These are phyloP conservation scores for Celoporthe dispersa DNA, from an alignment of 2,329 filamentous ascomycete genomes.

Conservation along the genomic window DNA sequence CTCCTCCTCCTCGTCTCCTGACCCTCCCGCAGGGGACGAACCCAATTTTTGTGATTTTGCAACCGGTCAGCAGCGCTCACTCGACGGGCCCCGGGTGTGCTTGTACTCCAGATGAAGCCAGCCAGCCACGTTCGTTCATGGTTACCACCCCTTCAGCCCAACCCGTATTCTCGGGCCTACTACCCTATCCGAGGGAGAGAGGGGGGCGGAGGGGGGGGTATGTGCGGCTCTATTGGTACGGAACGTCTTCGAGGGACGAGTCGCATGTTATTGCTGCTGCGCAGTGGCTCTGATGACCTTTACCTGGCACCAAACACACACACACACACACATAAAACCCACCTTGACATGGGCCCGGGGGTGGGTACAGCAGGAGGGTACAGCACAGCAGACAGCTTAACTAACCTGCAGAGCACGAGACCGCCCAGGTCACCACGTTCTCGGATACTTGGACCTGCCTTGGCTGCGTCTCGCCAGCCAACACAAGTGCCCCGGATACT, in stretches of 20 bases:
- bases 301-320: neutral
- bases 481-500: neutral
- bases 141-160: neutral
- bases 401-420: slow-evolving; percentile 3
- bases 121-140: neutral
- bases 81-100: neutral
- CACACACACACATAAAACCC: neutral
- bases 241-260: neutral
- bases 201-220: neutral
- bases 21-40: too few relatives aligned
- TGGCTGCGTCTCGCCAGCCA: neutral
- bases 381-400: neutral
- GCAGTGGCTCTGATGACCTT: neutral
- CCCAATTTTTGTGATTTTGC: neutral
- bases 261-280: neutral
- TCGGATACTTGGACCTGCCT: slow-evolving; percentile 11
- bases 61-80: neutral
- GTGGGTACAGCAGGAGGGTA: neutral
- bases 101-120: neutral
- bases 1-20: neutral
- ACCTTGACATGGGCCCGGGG: neutral
- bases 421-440: neutral
- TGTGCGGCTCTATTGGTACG: neutral
- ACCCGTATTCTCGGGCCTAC: slow-evolving; percentile 5
- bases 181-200: neutral